These are phyloP conservation scores for Trichosporon sp. DNA, from an alignment of 1,284 basidiomycete species.

Conservation along the genomic window DNA sequence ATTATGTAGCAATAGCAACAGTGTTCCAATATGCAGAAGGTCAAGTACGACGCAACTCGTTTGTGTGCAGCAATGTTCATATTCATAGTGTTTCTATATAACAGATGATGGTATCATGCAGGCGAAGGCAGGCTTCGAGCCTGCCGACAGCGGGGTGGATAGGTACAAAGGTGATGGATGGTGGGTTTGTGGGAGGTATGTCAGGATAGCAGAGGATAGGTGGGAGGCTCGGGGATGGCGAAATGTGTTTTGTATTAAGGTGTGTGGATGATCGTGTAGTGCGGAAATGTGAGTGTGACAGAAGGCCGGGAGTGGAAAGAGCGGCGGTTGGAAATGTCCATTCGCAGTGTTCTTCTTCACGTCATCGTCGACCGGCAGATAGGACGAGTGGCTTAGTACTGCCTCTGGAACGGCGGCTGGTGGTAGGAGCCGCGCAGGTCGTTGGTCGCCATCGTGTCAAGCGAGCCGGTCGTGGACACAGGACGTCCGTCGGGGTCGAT, in stretches of 20 bases:
- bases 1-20: neutral
- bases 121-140: constrained; percentile 13
- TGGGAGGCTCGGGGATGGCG: neutral
- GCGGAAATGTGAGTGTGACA: neutral
- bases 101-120: constrained; percentile 19
- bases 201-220: neutral
- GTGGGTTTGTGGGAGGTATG: neutral
- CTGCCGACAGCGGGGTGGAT: neutral
- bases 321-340: neutral
- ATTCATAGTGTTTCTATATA: constrained; percentile 18
- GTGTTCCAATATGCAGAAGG: neutral
- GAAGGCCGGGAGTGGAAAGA: neutral
- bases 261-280: neutral
- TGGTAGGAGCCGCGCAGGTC: constrained; percentile 17
- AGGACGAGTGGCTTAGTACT: neutral
- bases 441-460: constrained; percentile 10
- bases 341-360: constrained; percentile 2
- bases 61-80: constrained; percentile 15
- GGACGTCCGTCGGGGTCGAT: constrained; percentile 8
- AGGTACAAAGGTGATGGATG: constrained; percentile 12
- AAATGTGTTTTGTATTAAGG: constrained; percentile 1
- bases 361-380: neutral
- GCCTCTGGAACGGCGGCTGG: constrained; percentile 16
- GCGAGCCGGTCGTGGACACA: constrained; percentile 8
- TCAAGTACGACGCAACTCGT: no score